Conservation (phyloP, 805 yeast genomes). For the Teunomyces stri region DNA sequence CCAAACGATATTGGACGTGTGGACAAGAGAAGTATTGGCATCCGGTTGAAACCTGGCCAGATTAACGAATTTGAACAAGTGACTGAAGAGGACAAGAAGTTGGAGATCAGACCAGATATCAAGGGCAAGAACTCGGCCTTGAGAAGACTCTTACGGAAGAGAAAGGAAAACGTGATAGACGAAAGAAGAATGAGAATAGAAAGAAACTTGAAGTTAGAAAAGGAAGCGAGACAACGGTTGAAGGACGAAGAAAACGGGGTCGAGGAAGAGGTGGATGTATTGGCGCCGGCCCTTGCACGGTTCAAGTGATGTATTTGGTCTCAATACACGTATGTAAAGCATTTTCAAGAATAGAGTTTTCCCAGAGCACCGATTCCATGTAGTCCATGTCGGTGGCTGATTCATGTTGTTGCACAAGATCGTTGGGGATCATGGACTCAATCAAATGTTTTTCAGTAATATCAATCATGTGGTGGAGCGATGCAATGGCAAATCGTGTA, state of each 20-base stretch:
- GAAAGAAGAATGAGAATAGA: conserved; percentile 79
- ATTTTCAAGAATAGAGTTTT: conserved; percentile 18
- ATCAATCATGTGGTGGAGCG: conserved; percentile 15
- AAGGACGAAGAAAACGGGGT: conserved; percentile 44
- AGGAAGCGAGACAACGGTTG: conserved; percentile 59
- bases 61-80: conserved; percentile 40
- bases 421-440: too few relatives aligned
- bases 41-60: conserved; percentile 64
- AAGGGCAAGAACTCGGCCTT: conserved; percentile 81
- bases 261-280: conserved; percentile 51
- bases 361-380: conserved; percentile 20
- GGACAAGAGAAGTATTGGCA: conserved; percentile 61
- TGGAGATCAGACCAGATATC: conserved; percentile 62
- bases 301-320: conserved; percentile 29
- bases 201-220: conserved; percentile 70
- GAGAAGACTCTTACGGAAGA: conserved; percentile 77
- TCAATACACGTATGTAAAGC: conserved; percentile 10
- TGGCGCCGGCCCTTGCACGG: conserved; percentile 50
- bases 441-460: too few relatives aligned
- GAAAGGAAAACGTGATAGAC: conserved; percentile 80
- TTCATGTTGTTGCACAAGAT: not conserved
- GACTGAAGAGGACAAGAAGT: conserved; percentile 39
- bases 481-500: conserved; percentile 18
- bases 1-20: conserved; percentile 85
- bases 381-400: conserved; percentile 12